Percentiles rank a stretch among this genome's conserved stretches.
Conservation (phyloP, 352 stramenopile genomes). For the Phytophthora cryptogea region DNA sequence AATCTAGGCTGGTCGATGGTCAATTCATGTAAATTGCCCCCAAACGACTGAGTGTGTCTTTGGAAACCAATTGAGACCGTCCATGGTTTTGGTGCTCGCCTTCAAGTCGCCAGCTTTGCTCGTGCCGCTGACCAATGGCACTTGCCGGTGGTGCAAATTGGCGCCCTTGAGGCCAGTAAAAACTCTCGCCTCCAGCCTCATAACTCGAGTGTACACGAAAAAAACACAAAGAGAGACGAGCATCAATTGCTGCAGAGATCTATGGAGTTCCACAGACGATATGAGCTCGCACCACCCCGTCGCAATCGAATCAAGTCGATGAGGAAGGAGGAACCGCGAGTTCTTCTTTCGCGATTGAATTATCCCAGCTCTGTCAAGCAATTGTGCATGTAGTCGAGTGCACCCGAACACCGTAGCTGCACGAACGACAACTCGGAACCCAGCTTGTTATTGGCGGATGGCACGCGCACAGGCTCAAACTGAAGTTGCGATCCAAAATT, state of each 20-base stretch:
- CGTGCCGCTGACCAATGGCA: background rate
- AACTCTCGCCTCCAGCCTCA: background rate
- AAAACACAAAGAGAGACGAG: too few species aligned
- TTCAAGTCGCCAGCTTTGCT: background rate
- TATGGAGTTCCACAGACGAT: background rate
- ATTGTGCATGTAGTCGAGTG: too few species aligned
- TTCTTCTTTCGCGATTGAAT: too few species aligned
- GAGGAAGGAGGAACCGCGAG: too few species aligned
- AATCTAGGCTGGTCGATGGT: too few species aligned
- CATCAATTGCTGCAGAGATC: background rate
- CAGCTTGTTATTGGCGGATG: slow-evolving; percentile 8
- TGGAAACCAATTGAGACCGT: background rate
- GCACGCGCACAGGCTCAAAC: slow-evolving; percentile 21
- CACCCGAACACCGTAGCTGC: background rate
- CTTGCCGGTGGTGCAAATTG: background rate
- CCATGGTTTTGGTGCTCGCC: background rate
- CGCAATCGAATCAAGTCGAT: background rate
- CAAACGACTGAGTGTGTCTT: too few species aligned
- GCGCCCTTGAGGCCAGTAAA: background rate
- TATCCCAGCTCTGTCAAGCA: too few species aligned
- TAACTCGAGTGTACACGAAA: background rate
- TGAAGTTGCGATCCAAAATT: slow-evolving; percentile 20
- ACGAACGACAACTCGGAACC: background rate
- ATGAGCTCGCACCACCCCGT: background rate
- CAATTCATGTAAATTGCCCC: too few species aligned